Conservation (phyloP, 2,329 filamentous ascomycete species). For the Trichoderma asperellum region DNA sequence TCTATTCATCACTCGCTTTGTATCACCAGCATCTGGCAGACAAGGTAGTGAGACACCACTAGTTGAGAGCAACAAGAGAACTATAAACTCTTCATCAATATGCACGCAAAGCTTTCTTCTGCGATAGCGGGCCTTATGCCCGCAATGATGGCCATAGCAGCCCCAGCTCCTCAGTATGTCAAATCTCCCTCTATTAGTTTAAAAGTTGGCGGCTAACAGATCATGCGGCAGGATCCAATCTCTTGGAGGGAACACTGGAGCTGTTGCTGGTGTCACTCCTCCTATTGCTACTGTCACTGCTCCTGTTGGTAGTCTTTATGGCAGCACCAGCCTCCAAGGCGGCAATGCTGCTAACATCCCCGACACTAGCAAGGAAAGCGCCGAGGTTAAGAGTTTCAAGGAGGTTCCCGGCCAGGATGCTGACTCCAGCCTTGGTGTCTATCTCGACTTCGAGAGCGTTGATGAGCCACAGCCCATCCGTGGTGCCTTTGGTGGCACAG, state of each 20-base stretch:
- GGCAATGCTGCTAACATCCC: slow-evolving; percentile 44
- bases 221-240: slow-evolving; percentile 40
- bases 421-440: slow-evolving; percentile 53
- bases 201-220: background rate
- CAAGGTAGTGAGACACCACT: background rate
- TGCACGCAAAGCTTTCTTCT: slow-evolving; percentile 26
- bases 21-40: background rate
- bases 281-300: slow-evolving; percentile 45
- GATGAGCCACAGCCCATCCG: slow-evolving; percentile 60
- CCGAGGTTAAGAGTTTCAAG: slow-evolving; percentile 45
- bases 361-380: slow-evolving; percentile 44
- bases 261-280: slow-evolving; percentile 47
- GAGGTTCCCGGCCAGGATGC: slow-evolving; percentile 56
- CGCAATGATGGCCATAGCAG: slow-evolving; percentile 22
- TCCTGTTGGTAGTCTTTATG: slow-evolving; percentile 47
- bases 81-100: background rate
- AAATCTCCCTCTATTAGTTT: background rate
- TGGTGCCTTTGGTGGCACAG: slow-evolving; percentile 53
- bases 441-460: slow-evolving; percentile 57
- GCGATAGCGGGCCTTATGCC: slow-evolving; percentile 19
- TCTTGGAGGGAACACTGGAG: slow-evolving; percentile 49
- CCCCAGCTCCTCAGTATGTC: slow-evolving; percentile 25
- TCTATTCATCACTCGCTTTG: background rate
- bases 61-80: background rate
- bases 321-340: slow-evolving; percentile 46